These are phyloP conservation scores for Clonostachys rhizophaga DNA, from an alignment of 2,329 filamentous ascomycete genomes.

Conservation along the genomic window DNA sequence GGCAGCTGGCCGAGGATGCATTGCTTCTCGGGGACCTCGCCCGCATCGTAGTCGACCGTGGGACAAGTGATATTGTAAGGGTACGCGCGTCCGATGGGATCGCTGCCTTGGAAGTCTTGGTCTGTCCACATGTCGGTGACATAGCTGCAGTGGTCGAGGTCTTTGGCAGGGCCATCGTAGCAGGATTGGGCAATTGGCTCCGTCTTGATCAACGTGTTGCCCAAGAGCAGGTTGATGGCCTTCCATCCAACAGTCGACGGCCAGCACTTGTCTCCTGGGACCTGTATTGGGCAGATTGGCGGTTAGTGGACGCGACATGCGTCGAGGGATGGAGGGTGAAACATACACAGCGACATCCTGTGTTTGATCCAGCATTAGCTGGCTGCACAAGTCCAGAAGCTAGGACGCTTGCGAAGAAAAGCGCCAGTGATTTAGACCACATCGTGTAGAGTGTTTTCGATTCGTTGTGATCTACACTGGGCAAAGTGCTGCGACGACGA, in stretches of 20 bases:
- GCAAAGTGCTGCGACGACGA: too few relatives aligned
- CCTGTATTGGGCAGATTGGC: slow-evolving; percentile 4
- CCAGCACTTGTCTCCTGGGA: slow-evolving; percentile 13
- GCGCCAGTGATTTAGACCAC: too few relatives aligned
- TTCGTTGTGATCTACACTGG: too few relatives aligned
- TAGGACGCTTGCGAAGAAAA: too few relatives aligned
- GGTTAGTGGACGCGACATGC: not conserved
- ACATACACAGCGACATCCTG: too few relatives aligned
- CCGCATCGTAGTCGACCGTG: slow-evolving; percentile 12
- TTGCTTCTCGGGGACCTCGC: slow-evolving; percentile 1
- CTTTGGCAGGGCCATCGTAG: slow-evolving; percentile 11
- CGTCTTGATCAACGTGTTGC: slow-evolving; percentile 13
- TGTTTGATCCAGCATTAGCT: too few relatives aligned
- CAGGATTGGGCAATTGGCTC: slow-evolving; percentile 15
- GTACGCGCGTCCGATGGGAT: slow-evolving; percentile 14
- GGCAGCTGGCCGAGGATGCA: slow-evolving; percentile 14
- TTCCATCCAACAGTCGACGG: slow-evolving; percentile 8
- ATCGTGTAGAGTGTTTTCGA: too few relatives aligned
- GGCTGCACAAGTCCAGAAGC: too few relatives aligned
- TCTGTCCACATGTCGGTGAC: slow-evolving; percentile 14
- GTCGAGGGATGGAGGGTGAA: too few relatives aligned
- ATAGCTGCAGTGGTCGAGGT: slow-evolving; percentile 9
- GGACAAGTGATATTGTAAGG: slow-evolving; percentile 19
- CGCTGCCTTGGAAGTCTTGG: slow-evolving; percentile 14
- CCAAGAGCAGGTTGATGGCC: slow-evolving; percentile 7